Conservation (phyloP, 129 eudicot species). For the Arctium lappa region DNA sequence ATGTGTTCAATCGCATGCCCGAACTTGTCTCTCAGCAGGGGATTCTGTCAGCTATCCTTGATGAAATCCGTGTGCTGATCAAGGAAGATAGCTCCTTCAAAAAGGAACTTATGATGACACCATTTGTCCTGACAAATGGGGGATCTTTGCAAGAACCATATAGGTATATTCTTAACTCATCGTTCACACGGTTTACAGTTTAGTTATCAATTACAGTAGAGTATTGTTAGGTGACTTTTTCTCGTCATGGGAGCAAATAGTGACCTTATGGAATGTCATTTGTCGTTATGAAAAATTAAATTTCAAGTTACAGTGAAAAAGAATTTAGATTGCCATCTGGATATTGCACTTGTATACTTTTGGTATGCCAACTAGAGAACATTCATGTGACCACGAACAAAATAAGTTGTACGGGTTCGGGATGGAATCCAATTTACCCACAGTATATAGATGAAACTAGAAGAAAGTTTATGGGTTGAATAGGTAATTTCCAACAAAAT, state of each 20-base stretch:
- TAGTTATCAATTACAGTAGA: not conserved
- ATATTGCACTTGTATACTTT: not conserved
- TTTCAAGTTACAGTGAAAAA: not conserved
- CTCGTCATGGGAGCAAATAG: not conserved
- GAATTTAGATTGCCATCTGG: not conserved
- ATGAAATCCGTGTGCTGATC: conserved; percentile 59
- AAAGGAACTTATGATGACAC: conserved; percentile 55
- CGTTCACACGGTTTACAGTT: not conserved
- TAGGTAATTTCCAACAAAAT: not conserved
- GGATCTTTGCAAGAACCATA: conserved; percentile 85
- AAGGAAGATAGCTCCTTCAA: conserved; percentile 72
- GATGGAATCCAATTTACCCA: not conserved
- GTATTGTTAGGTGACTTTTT: not conserved
- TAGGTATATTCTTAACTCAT: conserved; percentile 45
- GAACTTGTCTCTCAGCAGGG: conserved; percentile 55
- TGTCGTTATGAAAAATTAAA: not conserved
- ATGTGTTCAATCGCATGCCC: conserved; percentile 71
- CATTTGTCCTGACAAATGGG: conserved; percentile 69
- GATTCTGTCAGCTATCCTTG: conserved; percentile 58
- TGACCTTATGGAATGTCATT: not conserved
- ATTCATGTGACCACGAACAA: not conserved
- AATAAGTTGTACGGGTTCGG: not conserved
- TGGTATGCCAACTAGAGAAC: not conserved
- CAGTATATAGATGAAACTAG: not conserved
- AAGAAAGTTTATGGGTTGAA: not conserved